These are phyloP conservation scores for Erucastrum elatum DNA, from an alignment of 345 rosid species.

Conservation along the genomic window DNA sequence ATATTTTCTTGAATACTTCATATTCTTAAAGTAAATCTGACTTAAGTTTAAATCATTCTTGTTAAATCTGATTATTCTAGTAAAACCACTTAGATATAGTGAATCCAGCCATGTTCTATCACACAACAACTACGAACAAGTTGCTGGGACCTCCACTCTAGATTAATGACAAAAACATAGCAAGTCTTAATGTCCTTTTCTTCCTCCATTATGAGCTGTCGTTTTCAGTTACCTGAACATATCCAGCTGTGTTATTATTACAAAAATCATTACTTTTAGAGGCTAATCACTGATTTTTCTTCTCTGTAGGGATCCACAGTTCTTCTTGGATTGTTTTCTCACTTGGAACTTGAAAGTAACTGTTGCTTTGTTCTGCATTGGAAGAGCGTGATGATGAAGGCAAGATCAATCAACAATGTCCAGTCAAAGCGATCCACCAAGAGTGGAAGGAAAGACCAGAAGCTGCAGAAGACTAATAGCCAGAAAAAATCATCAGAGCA, in stretches of 20 bases:
- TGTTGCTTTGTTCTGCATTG: constrained; percentile 29
- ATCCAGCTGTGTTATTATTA: neutral
- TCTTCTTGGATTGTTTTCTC: constrained; percentile 23
- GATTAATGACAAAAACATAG: neutral
- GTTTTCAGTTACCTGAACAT: neutral
- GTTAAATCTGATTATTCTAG: neutral
- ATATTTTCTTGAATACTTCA: neutral
- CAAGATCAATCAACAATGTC: constrained; percentile 49
- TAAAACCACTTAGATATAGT: neutral
- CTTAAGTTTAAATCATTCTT: neutral
- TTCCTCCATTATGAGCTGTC: neutral
- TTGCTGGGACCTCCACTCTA: neutral
- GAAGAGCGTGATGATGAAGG: constrained; percentile 57
- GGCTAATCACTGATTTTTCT: neutral
- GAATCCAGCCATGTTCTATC: neutral
- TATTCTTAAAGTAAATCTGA: neutral
- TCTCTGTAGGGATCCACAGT: constrained; percentile 21
- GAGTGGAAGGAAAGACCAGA: constrained; percentile 52
- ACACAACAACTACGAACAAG: neutral
- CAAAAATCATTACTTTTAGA: neutral
- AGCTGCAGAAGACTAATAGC: constrained; percentile 49
- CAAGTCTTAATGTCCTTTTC: neutral
- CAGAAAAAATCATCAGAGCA: constrained; percentile 45
- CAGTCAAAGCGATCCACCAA: constrained; percentile 59
- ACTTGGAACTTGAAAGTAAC: constrained; percentile 19